Base-by-base conservation (phyloP, 768 basidiomycete genomes). In the Melanogaster broomeanus region DNA sequence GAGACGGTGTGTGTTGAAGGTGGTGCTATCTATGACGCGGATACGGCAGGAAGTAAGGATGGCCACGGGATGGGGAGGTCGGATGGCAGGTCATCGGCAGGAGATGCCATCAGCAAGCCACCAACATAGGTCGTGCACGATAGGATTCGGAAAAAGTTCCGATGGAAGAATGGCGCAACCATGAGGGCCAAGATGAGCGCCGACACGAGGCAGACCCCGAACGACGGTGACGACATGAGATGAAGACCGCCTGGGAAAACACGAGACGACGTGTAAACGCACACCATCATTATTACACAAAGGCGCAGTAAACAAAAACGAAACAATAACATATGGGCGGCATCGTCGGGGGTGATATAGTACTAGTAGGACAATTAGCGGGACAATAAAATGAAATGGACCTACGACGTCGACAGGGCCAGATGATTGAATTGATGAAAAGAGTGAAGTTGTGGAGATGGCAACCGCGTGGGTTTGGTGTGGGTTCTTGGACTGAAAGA, bases 191-290 rank as follows among this genome's bases (percentile, higher is more conserved):
- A 43, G 41, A 42, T 45, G 56, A 63, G 61, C 66, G 64, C 66
- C 59, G 61, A 66, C 65, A 66, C 66, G 65, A 66, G 65, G 65
- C 66, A 53, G 56, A 58, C 61, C 63, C 66, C 60, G 34, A 30
- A 6, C 0, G n/a, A 5, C 2, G 30, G 9, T 62, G 49, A 56
- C 63, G 57, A 54, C 52, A 58, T 41, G 12, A 25, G 47, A 18
- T 41, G 51, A 13, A 3, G 45, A 41, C 48, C 28, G 34, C 53
- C 37, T 58, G 60, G 54, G 57, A 59, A 56, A 46, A 55, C 51
- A 59, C 35, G 63, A 35, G 57, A 42, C 33, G 52, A 21, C 19
- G 42, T 43, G 42, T 33, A 34, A 43, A 13, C 31, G 31, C 25
- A 37, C 18, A n/a, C n/a, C n/a, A n/a, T n/a, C n/a, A n/a, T n/a